These are phyloP conservation scores for Plasmopara muralis DNA, from an alignment of 352 stramenopile genomes.

Conservation along the genomic window DNA sequence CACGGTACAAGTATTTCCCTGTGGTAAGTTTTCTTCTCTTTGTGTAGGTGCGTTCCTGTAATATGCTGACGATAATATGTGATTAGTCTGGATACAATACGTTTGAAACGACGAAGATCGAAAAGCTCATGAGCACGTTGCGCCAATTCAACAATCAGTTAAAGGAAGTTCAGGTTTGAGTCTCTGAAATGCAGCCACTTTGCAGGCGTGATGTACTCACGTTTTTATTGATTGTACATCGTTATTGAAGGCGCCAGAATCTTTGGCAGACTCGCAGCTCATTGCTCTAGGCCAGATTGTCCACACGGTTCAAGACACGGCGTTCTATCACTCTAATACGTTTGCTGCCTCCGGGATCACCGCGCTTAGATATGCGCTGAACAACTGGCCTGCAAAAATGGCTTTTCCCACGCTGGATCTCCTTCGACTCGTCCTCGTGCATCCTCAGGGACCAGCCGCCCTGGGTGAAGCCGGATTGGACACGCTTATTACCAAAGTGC, in stretches of 20 bases:
- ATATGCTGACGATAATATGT: constrained; percentile 15
- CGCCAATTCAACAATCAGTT: constrained; percentile 85
- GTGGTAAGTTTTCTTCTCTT: constrained; percentile 26
- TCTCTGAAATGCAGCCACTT: constrained; percentile 9
- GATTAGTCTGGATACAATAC: constrained; percentile 77
- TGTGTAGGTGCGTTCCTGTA: background rate
- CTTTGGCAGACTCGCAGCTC: constrained; percentile 44
- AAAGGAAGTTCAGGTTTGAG: constrained; percentile 36
- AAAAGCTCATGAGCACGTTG: constrained; percentile 89
- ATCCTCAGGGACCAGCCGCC: constrained; percentile 69
- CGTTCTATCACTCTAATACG: constrained; percentile 89
- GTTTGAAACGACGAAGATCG: constrained; percentile 90
- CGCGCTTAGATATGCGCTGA: constrained; percentile 53
- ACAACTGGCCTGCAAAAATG: constrained; percentile 58
- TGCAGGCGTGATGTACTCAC: no score
- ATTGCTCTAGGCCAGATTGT: constrained; percentile 52
- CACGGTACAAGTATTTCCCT: constrained; percentile 50
- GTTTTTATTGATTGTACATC: no score
- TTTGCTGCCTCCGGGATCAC: constrained; percentile 61
- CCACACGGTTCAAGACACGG: constrained; percentile 67
- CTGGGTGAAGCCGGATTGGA: constrained; percentile 32
- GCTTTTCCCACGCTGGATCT: constrained; percentile 91
- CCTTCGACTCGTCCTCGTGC: constrained; percentile 81
- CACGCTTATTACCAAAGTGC: constrained; percentile 26
- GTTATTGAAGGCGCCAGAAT: constrained; percentile 7